Base-by-base conservation (phyloP, 2,329 filamentous ascomycete genomes). In the Microcyclospora tardicrescens region DNA sequence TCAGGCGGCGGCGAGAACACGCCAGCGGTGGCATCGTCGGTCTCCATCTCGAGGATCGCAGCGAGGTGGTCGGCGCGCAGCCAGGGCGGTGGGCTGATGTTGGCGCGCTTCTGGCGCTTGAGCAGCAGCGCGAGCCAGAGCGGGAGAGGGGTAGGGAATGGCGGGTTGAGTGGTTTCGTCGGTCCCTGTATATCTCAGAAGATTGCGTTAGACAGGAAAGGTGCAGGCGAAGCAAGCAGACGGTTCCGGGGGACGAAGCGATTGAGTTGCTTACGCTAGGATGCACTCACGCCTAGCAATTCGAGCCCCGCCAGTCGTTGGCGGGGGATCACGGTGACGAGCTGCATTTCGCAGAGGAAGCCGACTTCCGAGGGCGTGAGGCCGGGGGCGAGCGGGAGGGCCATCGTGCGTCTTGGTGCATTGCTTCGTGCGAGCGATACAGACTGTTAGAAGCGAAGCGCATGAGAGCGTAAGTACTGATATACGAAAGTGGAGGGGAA, bases 301-400 rank as follows among this genome's bases (percentile, higher is more conserved):
- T 84, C 72, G 46, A 98, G 81, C 50, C 76, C 77, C 49, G 95
- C 86, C 38, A 98, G 77, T 47, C 83, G 76, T 61, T 96, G 87
- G 38, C 91, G 83, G 28, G 91, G 91, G 36, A 96, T 77, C 15
- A 98, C 75, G 0, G 87, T 95, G 40, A 98, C 82, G 54, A 85
- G 75, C 66, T 96, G 89, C 86, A 95, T 96, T 66, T 98, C 91
- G 62, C 87, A 94, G 19, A 96, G 68, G 57, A 96, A 98, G 36
- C 86, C 83, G 34, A 93, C 82, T 65, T 98, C 91, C 47, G 83
- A 71, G 43, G 91, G 85, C 52, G 83, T 81, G 33, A 95, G 72
- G 61, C 80, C 74, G 46, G 72, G 67, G 30, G 72, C 72, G 32
- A 78, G 66, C 46, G 73, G 72, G 48, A 77, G 69, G 37, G 75